These are phyloP conservation scores for Thielaviopsis euricoi DNA, from an alignment of 2,329 filamentous ascomycete genomes.

Conservation along the genomic window DNA sequence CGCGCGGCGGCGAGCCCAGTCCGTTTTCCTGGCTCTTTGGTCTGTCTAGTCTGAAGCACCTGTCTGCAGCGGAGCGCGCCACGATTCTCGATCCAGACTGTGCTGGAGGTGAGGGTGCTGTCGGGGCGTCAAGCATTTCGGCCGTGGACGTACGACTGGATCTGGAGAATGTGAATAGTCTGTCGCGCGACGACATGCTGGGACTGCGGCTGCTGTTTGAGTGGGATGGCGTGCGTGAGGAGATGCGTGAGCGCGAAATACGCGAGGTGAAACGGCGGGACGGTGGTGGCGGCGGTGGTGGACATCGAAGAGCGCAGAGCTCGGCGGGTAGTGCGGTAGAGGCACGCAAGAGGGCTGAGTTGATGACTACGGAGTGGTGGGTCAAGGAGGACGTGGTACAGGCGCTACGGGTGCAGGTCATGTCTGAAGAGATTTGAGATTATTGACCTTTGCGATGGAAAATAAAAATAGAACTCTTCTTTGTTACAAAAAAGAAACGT, in stretches of 20 bases:
- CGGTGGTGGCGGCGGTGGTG: slow-evolving; percentile 14
- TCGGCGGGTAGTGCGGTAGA: not conserved
- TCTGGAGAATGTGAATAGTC: slow-evolving; percentile 35
- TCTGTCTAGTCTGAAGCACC: slow-evolving; percentile 35
- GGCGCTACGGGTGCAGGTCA: slow-evolving; percentile 34
- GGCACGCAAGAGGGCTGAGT: slow-evolving; percentile 11
- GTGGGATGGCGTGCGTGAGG: slow-evolving; percentile 24
- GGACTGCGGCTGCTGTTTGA: slow-evolving; percentile 37
- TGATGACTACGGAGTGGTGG: slow-evolving; percentile 31
- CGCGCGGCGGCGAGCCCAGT: slow-evolving; percentile 14
- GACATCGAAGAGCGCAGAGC: slow-evolving; percentile 9
- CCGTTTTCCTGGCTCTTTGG: slow-evolving; percentile 63
- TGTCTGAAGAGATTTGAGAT: not conserved
- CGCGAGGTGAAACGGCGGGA: slow-evolving; percentile 14
- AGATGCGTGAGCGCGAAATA: slow-evolving; percentile 15
- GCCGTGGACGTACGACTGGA: slow-evolving; percentile 56
- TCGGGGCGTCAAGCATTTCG: slow-evolving; percentile 16
- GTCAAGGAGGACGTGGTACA: slow-evolving; percentile 38
- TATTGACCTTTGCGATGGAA: not conserved
- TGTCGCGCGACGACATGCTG: slow-evolving; percentile 26
- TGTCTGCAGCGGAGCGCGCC: slow-evolving; percentile 49
- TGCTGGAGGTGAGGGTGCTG: slow-evolving; percentile 30
- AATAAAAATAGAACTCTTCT: no score
- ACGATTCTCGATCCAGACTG: slow-evolving; percentile 39
- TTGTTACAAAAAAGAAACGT: no score